phyloP scores from a whole-genome alignment of 352 stramenopile genomes.

The Elongisporangium anandrum region DNA sequence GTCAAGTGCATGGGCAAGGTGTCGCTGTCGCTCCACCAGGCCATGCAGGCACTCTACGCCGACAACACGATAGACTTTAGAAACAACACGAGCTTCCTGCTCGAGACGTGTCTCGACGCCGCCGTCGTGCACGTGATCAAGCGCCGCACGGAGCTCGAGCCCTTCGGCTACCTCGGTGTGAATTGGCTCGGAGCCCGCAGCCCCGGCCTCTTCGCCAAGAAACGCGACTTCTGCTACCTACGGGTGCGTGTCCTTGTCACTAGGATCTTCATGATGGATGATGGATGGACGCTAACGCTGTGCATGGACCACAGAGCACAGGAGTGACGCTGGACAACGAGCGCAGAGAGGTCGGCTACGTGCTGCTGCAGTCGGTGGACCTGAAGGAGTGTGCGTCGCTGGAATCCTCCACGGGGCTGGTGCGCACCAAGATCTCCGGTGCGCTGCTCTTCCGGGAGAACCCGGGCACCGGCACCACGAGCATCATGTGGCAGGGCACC shows the following conservation, averaged over 20 bases:
- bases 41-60: slow-evolving; percentile 52
- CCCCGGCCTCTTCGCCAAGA: slow-evolving; percentile 50
- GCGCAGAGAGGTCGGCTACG: slow-evolving; percentile 43
- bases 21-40: slow-evolving; percentile 35
- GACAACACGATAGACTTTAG: slow-evolving; percentile 58
- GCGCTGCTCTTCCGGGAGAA: slow-evolving; percentile 60
- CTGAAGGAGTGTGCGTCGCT: slow-evolving; percentile 47
- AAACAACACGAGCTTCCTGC: slow-evolving; percentile 44
- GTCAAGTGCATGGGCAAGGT: slow-evolving; percentile 67
- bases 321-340: slow-evolving; percentile 39
- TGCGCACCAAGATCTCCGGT: slow-evolving; percentile 46
- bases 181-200: slow-evolving; percentile 53
- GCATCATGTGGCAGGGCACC: slow-evolving; percentile 57
- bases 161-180: slow-evolving; percentile 59
- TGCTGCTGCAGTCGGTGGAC: slow-evolving; percentile 57
- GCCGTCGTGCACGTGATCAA: slow-evolving; percentile 53
- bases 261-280: too few species aligned
- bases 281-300: too few species aligned
- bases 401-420: slow-evolving; percentile 41
- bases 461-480: slow-evolving; percentile 27
- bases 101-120: slow-evolving; percentile 56
- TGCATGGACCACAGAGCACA: slow-evolving; percentile 20
- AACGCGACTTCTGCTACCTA: slow-evolving; percentile 55
- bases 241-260: slow-evolving; percentile 15
- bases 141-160: slow-evolving; percentile 26